Conservation (phyloP, 257 asterid genomes). For the Przewalskia tangutica region DNA sequence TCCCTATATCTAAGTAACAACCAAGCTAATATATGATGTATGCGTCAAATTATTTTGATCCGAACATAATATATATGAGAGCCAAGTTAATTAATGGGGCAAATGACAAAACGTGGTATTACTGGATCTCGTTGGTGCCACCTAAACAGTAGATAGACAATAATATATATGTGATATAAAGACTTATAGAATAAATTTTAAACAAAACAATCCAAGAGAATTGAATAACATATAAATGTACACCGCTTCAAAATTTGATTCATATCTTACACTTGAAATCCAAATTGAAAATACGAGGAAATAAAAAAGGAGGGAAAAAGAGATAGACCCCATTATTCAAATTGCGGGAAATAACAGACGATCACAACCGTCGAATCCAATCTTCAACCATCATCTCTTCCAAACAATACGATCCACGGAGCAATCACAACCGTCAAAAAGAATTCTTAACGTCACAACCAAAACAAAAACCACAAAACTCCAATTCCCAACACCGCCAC, state of each 20-base stretch:
- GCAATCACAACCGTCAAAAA: not conserved
- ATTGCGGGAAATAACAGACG: not conserved
- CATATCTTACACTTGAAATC: not conserved
- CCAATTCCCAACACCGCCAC: constrained; percentile 17
- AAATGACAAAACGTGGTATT: no score
- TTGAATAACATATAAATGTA: not conserved
- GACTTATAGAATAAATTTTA: not conserved
- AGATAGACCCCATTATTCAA: not conserved
- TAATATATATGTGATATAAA: no score
- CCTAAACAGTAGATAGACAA: no score
- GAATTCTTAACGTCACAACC: constrained; percentile 10
- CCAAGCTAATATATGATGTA: no score
- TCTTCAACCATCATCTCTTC: not conserved
- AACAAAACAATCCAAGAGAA: not conserved
- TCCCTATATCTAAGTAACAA: no score
- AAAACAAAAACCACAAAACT: constrained; percentile 12
- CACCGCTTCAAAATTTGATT: not conserved
- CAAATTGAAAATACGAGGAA: not conserved
- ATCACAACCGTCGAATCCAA: constrained; percentile 7
- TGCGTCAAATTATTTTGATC: no score
- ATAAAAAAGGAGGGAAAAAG: not conserved
- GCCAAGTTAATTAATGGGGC: no score
- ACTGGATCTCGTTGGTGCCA: no score
- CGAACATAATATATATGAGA: no score
- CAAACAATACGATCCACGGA: not conserved